Evolutionary conservation across 2,329 filamentous ascomycete genomes (phyloP), one percentile per base, ranked within the genome.

Genomic region (Thielaviopsis punctulata): DNA sequence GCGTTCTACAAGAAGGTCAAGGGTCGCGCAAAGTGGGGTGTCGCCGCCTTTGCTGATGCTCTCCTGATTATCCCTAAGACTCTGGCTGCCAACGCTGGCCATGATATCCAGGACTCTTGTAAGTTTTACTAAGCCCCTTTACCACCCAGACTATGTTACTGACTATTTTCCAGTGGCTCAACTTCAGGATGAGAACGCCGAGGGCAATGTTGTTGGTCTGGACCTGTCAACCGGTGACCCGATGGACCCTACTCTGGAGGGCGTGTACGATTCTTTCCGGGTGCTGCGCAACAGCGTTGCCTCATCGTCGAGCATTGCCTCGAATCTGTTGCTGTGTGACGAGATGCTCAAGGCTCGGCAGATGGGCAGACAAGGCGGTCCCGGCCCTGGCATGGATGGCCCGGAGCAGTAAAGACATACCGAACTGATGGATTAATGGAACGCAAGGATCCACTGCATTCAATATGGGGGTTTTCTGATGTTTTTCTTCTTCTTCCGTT

Each of bases 311-410:
- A 87, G 92, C 57, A 98, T 98, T 62, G 90, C 92, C 5, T 90
- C 86, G 9, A 98, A 98, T 70, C 73, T 98, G 58, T 72, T 98
- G 58, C 76, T 98, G 48, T 98, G 92, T 63, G 92, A 98, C 63
- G 92, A 98, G 74, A 76, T 98, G 72, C 73, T 98, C 61, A 98
- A 98, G 76, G 92, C 92, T 56, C 78, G 92, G 65, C 90, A 98
- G 72, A 98, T 98, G 92, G 83, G 76, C 48, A 72, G 79, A 62
- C 68, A 72, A 66, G 73, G 69, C 39, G 77, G 76, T 21, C 79
- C 79, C 2, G 79, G 79, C 6, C 76, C 77, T 3, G 78, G 77
- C 55, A 80, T 80, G 75, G 79, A 82, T 59, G 77, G 74, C 15
- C 72, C 73, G 43, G 71, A 74, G 60, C 67, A 75, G 63, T 69